These are phyloP conservation scores for Kwoniella pini DNA, from an alignment of 768 basidiomycete species.

Conservation along the genomic window DNA sequence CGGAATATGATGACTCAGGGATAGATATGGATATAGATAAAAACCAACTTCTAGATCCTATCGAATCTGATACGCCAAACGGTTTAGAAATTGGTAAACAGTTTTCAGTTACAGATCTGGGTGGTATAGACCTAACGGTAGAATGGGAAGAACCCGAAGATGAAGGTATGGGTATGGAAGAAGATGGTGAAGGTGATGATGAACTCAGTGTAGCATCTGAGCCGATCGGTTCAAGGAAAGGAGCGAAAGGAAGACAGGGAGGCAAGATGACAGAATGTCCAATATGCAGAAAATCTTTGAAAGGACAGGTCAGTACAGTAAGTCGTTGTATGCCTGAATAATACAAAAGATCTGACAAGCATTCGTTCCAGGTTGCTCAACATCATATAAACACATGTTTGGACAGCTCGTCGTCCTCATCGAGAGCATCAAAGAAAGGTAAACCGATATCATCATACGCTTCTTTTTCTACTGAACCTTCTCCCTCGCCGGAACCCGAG, in stretches of 20 bases:
- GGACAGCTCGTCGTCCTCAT: constrained; percentile 50
- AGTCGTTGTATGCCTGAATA: too few species aligned
- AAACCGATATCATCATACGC: constrained; percentile 49
- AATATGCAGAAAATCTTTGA: constrained; percentile 42
- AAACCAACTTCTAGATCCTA: constrained; percentile 6
- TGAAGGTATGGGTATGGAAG: constrained; percentile 59
- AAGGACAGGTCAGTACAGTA: too few species aligned
- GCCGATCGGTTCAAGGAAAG: constrained; percentile 19
- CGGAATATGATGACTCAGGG: constrained; percentile 30
- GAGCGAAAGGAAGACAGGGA: constrained; percentile 5
- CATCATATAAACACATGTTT: constrained; percentile 65
- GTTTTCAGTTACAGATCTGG: constrained; percentile 12
- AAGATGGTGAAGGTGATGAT: constrained; percentile 44
- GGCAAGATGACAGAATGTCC: constrained; percentile 43
- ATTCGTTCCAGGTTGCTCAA: constrained; percentile 61
- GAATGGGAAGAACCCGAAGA: constrained; percentile 76
- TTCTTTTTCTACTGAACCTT: constrained; percentile 34
- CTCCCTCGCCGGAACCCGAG: constrained; percentile 32
- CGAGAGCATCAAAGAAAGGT: constrained; percentile 11
- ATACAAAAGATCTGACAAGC: too few species aligned
- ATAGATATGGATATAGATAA: constrained; percentile 22
- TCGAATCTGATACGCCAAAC: constrained; percentile 15
- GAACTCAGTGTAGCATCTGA: constrained; percentile 30
- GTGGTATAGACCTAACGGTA: constrained; percentile 50
- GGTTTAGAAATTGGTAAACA: background rate